Percentiles rank a stretch among this genome's conserved stretches.
Conservation (phyloP, 371 early-diverging fungal genomes). For the Circinella minor region DNA sequence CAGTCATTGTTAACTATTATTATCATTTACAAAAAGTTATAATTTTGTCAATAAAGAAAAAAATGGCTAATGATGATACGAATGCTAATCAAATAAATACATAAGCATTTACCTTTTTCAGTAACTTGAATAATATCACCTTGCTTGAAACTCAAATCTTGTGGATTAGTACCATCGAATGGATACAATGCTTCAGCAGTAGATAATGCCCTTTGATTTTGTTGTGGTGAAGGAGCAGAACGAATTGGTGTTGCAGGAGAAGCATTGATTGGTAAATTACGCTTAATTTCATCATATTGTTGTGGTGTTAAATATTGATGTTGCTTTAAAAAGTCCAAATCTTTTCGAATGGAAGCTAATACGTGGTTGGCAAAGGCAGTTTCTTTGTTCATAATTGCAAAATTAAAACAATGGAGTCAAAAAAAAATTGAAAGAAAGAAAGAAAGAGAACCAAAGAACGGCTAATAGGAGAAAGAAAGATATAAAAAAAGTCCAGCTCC, state of each 20-base stretch:
- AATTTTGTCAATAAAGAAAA: too few relatives aligned
- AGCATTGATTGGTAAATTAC: conserved; percentile 20
- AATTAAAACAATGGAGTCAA: neutral
- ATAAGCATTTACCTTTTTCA: conserved; percentile 20
- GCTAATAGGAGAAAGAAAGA: conserved; percentile 10
- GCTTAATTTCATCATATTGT: conserved; percentile 31
- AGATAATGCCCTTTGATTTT: conserved; percentile 9
- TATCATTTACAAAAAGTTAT: neutral
- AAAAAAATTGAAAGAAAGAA: neutral
- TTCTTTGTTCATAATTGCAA: conserved; percentile 18
- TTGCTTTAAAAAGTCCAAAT: conserved; percentile 32
- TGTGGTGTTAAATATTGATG: conserved; percentile 26
- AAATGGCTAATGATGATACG: neutral
- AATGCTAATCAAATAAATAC: neutral
- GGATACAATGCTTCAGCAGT: conserved; percentile 37
- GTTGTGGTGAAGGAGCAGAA: conserved; percentile 9
- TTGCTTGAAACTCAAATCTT: conserved; percentile 26
- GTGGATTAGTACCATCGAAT: conserved; percentile 28
- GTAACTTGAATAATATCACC: conserved; percentile 27
- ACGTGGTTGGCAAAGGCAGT: conserved; percentile 31
- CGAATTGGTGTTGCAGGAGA: conserved; percentile 1
- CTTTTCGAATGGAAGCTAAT: conserved; percentile 30
- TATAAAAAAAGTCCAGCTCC: neutral
- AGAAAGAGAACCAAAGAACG: conserved; percentile 8
- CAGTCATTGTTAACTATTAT: conserved; percentile 41